Evolutionary conservation across 805 yeast species (phyloP).

Genomic region (Spathaspora gorwiae): DNA sequence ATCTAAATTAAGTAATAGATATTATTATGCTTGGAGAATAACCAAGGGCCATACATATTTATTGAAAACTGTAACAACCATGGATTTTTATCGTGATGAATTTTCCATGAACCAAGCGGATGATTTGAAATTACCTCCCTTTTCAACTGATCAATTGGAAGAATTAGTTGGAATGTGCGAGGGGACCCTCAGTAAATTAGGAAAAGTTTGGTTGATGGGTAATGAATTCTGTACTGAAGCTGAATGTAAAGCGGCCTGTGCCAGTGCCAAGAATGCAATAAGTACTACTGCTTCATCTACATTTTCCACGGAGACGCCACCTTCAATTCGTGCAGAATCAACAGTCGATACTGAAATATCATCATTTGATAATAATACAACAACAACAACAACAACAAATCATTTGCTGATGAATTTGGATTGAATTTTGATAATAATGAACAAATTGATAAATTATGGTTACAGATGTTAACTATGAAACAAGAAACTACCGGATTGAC

Average conservation of each 20-base stretch:
- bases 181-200: conserved; percentile 17
- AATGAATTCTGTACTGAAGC: conserved; percentile 11
- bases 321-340: neutral
- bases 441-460: conserved; percentile 34
- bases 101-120: neutral
- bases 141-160: conserved; percentile 17
- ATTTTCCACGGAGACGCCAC: conserved; percentile 1
- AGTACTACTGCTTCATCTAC: neutral
- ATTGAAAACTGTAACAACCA: conserved; percentile 24
- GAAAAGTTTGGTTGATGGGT: conserved; percentile 11
- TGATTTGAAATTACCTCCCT: conserved; percentile 10
- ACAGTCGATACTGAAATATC: conserved; percentile 7
- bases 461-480: conserved; percentile 28
- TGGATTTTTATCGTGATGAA: conserved; percentile 23
- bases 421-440: conserved; percentile 19
- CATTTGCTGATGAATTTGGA: conserved; percentile 7
- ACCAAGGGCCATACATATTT: conserved; percentile 31
- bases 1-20: conserved; percentile 32
- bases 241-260: neutral
- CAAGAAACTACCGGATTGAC: conserved; percentile 12
- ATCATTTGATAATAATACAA: neutral
- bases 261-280: neutral
- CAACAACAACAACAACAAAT: neutral
- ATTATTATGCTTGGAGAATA: conserved; percentile 38
- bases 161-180: conserved; percentile 26